Evolutionary conservation across 805 yeast species (phyloP).

Genomic region (Candida koratica): DNA sequence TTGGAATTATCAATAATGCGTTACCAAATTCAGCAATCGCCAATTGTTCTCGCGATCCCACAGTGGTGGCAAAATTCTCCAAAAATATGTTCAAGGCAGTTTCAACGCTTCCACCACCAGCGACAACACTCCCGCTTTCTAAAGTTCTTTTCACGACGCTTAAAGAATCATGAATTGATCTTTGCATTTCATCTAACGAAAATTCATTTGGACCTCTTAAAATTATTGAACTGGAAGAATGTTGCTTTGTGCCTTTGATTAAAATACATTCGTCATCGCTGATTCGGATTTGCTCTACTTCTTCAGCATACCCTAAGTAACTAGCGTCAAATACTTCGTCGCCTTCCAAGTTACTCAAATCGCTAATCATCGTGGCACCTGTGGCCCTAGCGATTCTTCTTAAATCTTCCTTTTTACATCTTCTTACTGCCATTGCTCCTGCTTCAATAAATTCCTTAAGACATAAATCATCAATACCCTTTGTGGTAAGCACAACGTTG

Average conservation of each 20-base stretch:
- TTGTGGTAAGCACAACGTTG: constrained; percentile 86
- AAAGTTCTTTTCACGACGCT: constrained; percentile 93
- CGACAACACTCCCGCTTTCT: constrained; percentile 91
- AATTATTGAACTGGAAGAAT: constrained; percentile 85
- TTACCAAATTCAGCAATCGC: constrained; percentile 97
- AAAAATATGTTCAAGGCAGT: constrained; percentile 90
- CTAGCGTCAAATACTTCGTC: constrained; percentile 86
- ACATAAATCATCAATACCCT: constrained; percentile 92
- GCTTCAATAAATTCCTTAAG: constrained; percentile 87
- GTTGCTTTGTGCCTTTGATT: constrained; percentile 84
- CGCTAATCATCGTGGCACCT: constrained; percentile 86
- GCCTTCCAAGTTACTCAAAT: constrained; percentile 91
- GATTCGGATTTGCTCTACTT: constrained; percentile 83
- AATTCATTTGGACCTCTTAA: constrained; percentile 95
- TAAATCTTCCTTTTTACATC: constrained; percentile 95
- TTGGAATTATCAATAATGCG: constrained; percentile 87
- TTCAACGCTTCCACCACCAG: constrained; percentile 99
- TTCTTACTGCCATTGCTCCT: constrained; percentile 91
- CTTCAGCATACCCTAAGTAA: constrained; percentile 84
- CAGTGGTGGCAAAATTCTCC: constrained; percentile 96
- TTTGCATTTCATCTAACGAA: constrained; percentile 96
- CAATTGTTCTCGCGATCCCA: constrained; percentile 94
- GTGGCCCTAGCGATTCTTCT: constrained; percentile 97
- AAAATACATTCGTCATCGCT: constrained; percentile 97
- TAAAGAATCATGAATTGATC: constrained; percentile 91